Conservation (phyloP, 495 filamentous ascomycete species). For the Penicillium pancosmium region DNA sequence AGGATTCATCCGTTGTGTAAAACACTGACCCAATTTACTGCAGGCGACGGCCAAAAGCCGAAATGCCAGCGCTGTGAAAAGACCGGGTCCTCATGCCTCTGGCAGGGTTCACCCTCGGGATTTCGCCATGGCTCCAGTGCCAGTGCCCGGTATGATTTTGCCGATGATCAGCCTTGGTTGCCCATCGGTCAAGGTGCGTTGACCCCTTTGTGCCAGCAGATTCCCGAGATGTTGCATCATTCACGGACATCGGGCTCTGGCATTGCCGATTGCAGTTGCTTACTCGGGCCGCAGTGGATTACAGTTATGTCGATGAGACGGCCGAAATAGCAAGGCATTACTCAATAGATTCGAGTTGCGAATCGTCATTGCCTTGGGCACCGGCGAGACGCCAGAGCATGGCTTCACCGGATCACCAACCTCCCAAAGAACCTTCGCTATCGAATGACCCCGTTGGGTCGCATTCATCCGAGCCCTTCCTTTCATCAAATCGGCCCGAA, state of each 20-base stretch:
- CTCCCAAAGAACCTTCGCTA: conserved; percentile 7
- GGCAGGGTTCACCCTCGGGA: conserved; percentile 17
- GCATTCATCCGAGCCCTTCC: conserved; percentile 11
- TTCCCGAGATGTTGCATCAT: conserved; percentile 2
- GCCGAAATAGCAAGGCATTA: conserved; percentile 24
- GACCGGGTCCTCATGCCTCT: conserved; percentile 21
- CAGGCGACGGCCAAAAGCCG: conserved; percentile 26
- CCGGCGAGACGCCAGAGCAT: conserved; percentile 10
- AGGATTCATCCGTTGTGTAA: background rate
- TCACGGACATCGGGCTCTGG: conserved; percentile 8
- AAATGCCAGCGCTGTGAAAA: conserved; percentile 24
- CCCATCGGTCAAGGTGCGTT: conserved; percentile 19
- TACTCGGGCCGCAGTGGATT: conserved; percentile 13
- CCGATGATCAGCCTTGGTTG: conserved; percentile 28
- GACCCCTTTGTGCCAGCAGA: background rate
- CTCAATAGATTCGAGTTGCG: conserved; percentile 9
- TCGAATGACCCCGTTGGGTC: conserved; percentile 9
- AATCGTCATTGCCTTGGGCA: conserved; percentile 2
- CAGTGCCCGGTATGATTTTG: conserved; percentile 24
- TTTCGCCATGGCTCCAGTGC: conserved; percentile 31
- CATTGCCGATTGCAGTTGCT: conserved; percentile 12
- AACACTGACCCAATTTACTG: background rate
- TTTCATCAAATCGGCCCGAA: conserved; percentile 9
- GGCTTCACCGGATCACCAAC: conserved; percentile 5
- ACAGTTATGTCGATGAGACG: conserved; percentile 27